Evolutionary conservation across 176 grass and related monocot genomes (phyloP).

Genomic region (Carex pumila): DNA sequence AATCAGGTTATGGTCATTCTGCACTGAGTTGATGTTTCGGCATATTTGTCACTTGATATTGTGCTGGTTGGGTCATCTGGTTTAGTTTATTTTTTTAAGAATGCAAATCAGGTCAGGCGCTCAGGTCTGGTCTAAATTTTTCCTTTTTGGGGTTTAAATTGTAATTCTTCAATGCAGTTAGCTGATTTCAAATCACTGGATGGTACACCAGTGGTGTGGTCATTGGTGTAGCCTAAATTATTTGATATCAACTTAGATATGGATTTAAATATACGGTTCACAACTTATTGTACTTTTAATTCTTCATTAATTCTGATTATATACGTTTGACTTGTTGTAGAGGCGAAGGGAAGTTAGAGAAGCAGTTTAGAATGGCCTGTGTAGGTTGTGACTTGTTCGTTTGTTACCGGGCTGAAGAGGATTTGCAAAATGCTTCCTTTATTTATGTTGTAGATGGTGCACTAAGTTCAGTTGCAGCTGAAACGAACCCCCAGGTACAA

Average conservation of each 20-base stretch:
- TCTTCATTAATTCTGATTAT: background rate
- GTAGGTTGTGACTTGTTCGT: constrained; percentile 81
- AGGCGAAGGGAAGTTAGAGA: constrained; percentile 88
- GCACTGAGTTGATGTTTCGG: background rate
- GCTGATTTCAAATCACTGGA: background rate
- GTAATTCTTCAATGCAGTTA: background rate
- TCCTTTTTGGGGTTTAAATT: background rate
- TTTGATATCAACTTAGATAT: background rate
- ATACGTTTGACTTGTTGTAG: constrained; percentile 37
- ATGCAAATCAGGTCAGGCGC: background rate
- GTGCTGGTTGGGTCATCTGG: background rate
- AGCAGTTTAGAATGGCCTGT: constrained; percentile 92
- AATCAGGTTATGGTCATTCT: background rate
- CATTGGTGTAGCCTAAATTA: background rate
- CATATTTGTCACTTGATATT: background rate
- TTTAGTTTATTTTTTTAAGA: background rate
- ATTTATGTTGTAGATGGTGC: constrained; percentile 93
- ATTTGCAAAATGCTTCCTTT: constrained; percentile 69
- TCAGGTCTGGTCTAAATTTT: background rate
- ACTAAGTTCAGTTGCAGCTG: constrained; percentile 68
- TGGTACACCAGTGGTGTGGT: background rate
- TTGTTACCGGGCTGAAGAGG: constrained; percentile 93
- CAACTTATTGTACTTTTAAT: background rate
- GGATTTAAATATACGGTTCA: background rate
- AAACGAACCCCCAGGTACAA: constrained; percentile 95